A percentile compares a stretch with the other conserved stretches of the same genome.
These are phyloP conservation scores for Orbilia ellipsospora DNA, from an alignment of 2,329 filamentous ascomycete genomes.

Conservation along the genomic window DNA sequence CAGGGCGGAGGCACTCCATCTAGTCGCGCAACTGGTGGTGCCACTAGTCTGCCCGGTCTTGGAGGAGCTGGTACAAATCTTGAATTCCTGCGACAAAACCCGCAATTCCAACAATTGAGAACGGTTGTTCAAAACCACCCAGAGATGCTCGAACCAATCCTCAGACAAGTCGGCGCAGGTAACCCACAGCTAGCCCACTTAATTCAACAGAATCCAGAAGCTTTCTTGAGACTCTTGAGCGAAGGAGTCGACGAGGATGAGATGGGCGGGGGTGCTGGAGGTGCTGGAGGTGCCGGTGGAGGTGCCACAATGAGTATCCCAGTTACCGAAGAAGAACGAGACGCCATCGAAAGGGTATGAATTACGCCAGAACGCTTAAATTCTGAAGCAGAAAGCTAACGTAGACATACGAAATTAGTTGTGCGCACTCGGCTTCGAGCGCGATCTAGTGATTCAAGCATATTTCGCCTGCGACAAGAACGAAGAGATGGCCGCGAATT, in stretches of 20 bases:
- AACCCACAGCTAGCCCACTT: slow-evolving; percentile 94
- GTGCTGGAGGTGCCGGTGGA: slow-evolving; percentile 75
- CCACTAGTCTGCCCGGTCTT: slow-evolving; percentile 61
- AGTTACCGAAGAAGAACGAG: slow-evolving; percentile 94
- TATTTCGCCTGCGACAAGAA: slow-evolving; percentile 99
- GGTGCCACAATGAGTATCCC: slow-evolving; percentile 88
- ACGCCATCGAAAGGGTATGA: slow-evolving; percentile 92
- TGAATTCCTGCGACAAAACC: slow-evolving; percentile 93
- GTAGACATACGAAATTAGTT: slow-evolving; percentile 68
- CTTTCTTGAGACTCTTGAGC: slow-evolving; percentile 88
- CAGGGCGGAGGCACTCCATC: slow-evolving; percentile 66
- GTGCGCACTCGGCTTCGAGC: slow-evolving; percentile 90
- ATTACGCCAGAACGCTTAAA: slow-evolving; percentile 39
- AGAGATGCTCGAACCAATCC: slow-evolving; percentile 96
- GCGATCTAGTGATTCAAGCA: slow-evolving; percentile 93
- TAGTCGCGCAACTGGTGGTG: slow-evolving; percentile 64
- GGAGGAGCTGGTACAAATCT: slow-evolving; percentile 74
- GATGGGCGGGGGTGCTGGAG: slow-evolving; percentile 62
- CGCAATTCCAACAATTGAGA: slow-evolving; percentile 96
- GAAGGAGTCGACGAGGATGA: slow-evolving; percentile 74
- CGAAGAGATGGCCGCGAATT: slow-evolving; percentile 97
- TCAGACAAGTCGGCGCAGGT: slow-evolving; percentile 93
- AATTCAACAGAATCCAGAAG: slow-evolving; percentile 90
- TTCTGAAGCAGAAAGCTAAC: slow-evolving; percentile 21
- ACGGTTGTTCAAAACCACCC: slow-evolving; percentile 98